Conservation (phyloP, 331 rosid genomes). For the Pyrus hybrid region DNA sequence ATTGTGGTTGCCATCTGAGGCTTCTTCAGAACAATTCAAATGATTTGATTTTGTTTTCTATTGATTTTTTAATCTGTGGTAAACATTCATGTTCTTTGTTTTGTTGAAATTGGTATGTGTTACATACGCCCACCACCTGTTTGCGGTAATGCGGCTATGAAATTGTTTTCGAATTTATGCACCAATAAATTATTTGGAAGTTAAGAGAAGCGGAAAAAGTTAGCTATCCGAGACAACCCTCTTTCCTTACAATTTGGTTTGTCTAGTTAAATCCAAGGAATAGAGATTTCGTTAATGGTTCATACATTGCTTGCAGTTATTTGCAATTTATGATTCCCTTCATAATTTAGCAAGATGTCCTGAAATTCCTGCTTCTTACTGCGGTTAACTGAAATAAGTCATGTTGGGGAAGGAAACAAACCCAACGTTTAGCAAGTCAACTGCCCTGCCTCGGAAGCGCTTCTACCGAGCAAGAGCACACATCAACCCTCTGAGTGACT, state of each 20-base stretch:
- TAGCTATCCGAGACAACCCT: background rate
- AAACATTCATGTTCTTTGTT: background rate
- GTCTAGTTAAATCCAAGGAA: background rate
- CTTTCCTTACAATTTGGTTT: background rate
- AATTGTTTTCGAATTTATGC: background rate
- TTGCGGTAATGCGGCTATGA: constrained; percentile 13
- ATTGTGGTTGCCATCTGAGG: background rate
- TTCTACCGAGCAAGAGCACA: constrained; percentile 95
- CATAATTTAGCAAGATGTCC: background rate
- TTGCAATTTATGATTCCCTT: background rate
- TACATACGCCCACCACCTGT: constrained; percentile 14
- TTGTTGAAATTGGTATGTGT: background rate
- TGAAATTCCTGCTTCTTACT: constrained; percentile 9
- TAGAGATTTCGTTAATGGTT: background rate
- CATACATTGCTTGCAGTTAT: background rate
- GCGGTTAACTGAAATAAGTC: constrained; percentile 26
- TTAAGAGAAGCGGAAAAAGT: background rate
- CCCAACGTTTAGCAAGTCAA: constrained; percentile 64
- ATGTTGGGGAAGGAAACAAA: constrained; percentile 55
- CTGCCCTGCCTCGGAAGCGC: constrained; percentile 93
- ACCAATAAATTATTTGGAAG: background rate
- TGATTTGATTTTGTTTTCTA: background rate
- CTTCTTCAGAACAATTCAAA: background rate
- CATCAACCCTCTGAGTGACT: constrained; percentile 91
- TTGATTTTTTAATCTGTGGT: background rate